Conservation (phyloP, 495 filamentous ascomycete genomes). For the Penicillium macrosclerotiorum region DNA sequence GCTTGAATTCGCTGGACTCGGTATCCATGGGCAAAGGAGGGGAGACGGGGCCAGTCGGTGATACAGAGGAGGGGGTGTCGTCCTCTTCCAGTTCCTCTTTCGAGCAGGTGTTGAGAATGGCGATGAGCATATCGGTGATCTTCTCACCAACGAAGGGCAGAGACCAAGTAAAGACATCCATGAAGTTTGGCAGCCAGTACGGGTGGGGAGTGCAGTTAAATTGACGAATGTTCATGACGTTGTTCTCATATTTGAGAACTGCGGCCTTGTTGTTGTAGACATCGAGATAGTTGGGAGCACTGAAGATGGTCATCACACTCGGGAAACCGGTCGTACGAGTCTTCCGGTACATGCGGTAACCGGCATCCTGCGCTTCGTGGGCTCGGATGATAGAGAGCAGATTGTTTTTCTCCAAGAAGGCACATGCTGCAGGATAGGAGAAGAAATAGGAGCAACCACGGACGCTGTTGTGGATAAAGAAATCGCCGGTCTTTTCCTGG, state of each 20-base stretch:
- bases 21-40: slow-evolving; percentile 69
- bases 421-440: slow-evolving; percentile 96
- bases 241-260: slow-evolving; percentile 98
- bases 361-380: slow-evolving; percentile 98
- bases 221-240: slow-evolving; percentile 99
- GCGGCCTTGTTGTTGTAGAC: slow-evolving; percentile 99
- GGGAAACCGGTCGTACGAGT: slow-evolving; percentile 97
- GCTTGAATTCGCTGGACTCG: slow-evolving; percentile 86
- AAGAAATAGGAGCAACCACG: slow-evolving; percentile 99
- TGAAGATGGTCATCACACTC: slow-evolving; percentile 99
- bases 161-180: slow-evolving; percentile 99
- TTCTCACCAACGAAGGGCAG: slow-evolving; percentile 98
- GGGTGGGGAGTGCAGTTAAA: slow-evolving; percentile 99
- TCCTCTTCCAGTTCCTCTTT: slow-evolving; percentile 92
- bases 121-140: slow-evolving; percentile 99
- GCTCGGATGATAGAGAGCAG: slow-evolving; percentile 95
- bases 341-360: slow-evolving; percentile 98
- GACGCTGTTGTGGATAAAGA: slow-evolving; percentile 97
- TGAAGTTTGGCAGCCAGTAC: slow-evolving; percentile 99
- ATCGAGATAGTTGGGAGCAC: slow-evolving; percentile 95
- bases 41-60: slow-evolving; percentile 64
- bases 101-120: slow-evolving; percentile 95
- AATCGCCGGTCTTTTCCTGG: slow-evolving; percentile 96
- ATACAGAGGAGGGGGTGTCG: slow-evolving; percentile 64
- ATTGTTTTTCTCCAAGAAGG: slow-evolving; percentile 98